Evolutionary conservation across 495 filamentous ascomycete species (phyloP), one percentile per base, ranked within the genome.

Genomic region (Bacidia rubella): DNA sequence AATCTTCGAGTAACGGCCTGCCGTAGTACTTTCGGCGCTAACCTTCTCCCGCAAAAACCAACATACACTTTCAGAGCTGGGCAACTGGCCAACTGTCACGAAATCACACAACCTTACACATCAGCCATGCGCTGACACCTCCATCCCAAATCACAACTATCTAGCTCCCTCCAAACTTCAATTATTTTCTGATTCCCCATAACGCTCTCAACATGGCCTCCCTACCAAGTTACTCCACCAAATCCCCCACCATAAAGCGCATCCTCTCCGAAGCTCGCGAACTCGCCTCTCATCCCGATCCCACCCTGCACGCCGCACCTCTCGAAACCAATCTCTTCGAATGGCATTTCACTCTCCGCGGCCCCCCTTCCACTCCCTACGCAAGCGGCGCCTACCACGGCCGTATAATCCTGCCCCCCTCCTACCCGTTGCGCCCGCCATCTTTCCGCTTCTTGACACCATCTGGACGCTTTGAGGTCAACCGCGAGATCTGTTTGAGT

Each of bases 271-370:
- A 95, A 80, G 86, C 87, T 57, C 73, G 79, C 53, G 89, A 95
- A 63, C 81, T 98, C 57, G 75, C 83, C 60, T 71, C 70, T 59
- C 73, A 82, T 49, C 57, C 63, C 0, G 57, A 60, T 35, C 49
- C 64, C 7, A 62, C 63, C 22, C 85, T 86, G 68, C 77, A 82
- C 61, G 92, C 92, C 42, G 63, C 75, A 2, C 92, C 92, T 1
- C 76, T 88, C 57, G 87, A 95, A 61, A 68, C 77, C 44, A 87
- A 95, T 70, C 84, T 98, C 55, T 94, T 95, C 72, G 90, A 96
- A 71, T 98, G 92, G 92, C 92, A 98, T 76, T 98, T 98, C 76
- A 98, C 92, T 0, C 70, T 98, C n/a, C 78, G 80, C 46, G 92
- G 92, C 1, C 92, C 92, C 0, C 92, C 92, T 0, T 70, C 75